Percentiles rank a stretch among this genome's conserved stretches.
Conservation (phyloP, 495 filamentous ascomycete species). For the Umbilicaria muhlenbergii region DNA sequence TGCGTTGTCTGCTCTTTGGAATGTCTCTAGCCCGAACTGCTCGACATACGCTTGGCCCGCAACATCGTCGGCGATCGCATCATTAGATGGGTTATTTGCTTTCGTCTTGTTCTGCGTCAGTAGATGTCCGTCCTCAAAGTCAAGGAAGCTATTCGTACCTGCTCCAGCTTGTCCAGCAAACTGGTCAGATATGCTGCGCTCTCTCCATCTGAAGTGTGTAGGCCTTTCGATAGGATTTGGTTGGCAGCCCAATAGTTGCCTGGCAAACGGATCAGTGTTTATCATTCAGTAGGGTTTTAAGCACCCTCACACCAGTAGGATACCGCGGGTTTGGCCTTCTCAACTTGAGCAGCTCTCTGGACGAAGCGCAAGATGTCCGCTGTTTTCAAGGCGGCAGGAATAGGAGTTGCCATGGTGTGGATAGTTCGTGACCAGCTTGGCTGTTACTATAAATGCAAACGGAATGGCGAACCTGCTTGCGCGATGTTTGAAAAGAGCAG, state of each 20-base stretch:
- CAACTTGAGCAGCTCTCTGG: slow-evolving; percentile 67
- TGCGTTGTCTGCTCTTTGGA: slow-evolving; percentile 65
- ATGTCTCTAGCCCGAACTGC: slow-evolving; percentile 80
- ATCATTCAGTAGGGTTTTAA: neutral
- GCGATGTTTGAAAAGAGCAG: no score
- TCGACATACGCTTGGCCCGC: slow-evolving; percentile 84
- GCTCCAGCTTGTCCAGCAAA: slow-evolving; percentile 85
- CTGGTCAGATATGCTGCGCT: slow-evolving; percentile 59
- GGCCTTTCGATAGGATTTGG: slow-evolving; percentile 63
- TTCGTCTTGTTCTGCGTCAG: slow-evolving; percentile 40
- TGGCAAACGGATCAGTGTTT: slow-evolving; percentile 16
- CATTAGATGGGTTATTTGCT: slow-evolving; percentile 40
- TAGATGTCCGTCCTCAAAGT: neutral
- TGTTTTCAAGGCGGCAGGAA: slow-evolving; percentile 61
- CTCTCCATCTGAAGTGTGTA: slow-evolving; percentile 64
- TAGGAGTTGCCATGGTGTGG: slow-evolving; percentile 46
- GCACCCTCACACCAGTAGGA: slow-evolving; percentile 78
- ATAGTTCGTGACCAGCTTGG: neutral
- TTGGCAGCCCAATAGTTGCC: slow-evolving; percentile 90
- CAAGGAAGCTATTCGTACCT: slow-evolving; percentile 30
- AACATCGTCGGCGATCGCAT: slow-evolving; percentile 65
- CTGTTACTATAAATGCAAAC: no score
- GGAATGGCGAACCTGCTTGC: no score
- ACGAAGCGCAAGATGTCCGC: slow-evolving; percentile 71
- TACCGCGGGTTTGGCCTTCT: slow-evolving; percentile 67